Conservation (phyloP, 345 rosid genomes). For the Kernera saxatilis region DNA sequence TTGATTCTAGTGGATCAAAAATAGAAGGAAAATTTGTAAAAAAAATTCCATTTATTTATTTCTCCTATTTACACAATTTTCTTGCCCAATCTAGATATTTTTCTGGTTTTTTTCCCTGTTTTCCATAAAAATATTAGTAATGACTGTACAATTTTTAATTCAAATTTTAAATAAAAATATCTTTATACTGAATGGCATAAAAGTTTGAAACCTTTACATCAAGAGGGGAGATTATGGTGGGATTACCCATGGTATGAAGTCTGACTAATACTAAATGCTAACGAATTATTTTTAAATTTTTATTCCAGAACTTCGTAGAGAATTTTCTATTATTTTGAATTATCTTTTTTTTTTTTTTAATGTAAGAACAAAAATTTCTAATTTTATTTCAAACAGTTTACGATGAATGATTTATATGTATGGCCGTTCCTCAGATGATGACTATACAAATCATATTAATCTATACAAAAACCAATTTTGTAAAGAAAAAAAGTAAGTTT, state of each 20-base stretch:
- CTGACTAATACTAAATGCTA: neutral
- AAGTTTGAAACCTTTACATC: neutral
- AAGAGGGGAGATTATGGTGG: neutral
- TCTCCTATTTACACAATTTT: neutral
- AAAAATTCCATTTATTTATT: neutral
- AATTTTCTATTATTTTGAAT: no score
- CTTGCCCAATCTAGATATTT: neutral
- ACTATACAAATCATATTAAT: slow-evolving; percentile 32
- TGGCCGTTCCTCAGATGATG: neutral
- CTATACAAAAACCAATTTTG: slow-evolving; percentile 18
- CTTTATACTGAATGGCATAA: neutral
- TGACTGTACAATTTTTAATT: neutral
- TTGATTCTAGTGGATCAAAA: neutral
- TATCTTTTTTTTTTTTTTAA: neutral
- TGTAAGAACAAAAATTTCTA: neutral
- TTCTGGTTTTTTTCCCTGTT: neutral
- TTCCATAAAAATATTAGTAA: neutral
- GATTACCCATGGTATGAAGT: neutral
- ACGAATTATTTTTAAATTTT: neutral
- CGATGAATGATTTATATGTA: slow-evolving; percentile 6
- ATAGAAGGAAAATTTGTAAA: neutral
- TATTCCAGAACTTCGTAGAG: no score
- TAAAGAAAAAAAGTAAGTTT: neutral
- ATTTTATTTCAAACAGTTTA: neutral
- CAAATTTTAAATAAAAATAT: neutral